These are phyloP conservation scores for Diplodia intermedia DNA, from an alignment of 2,329 filamentous ascomycete species.

Conservation along the genomic window DNA sequence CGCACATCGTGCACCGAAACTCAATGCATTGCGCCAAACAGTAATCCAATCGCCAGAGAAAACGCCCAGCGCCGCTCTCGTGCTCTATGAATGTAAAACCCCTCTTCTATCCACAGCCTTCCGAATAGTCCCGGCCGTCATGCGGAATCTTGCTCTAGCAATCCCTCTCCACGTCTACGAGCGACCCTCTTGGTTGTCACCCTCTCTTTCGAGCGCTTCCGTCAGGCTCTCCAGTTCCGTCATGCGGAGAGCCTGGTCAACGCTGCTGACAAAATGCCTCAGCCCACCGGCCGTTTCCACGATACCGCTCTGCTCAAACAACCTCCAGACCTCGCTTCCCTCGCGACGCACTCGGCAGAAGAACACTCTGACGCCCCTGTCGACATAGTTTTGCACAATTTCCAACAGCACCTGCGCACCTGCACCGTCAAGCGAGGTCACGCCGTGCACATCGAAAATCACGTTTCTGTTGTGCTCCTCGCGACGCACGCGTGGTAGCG, in stretches of 20 bases:
- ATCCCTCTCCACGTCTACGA: background rate
- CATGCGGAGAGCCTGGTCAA: slow-evolving; percentile 82
- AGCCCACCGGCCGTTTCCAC: slow-evolving; percentile 80
- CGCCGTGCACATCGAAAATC: slow-evolving; percentile 98
- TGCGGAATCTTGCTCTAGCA: background rate
- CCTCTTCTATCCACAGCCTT: background rate
- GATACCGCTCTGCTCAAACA: slow-evolving; percentile 83
- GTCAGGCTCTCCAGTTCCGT: slow-evolving; percentile 72
- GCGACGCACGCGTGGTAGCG: slow-evolving; percentile 77
- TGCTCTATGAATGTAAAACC: background rate
- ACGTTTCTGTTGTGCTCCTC: slow-evolving; percentile 88
- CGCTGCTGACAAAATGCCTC: slow-evolving; percentile 78
- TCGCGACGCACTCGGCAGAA: slow-evolving; percentile 66
- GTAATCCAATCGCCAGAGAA: background rate
- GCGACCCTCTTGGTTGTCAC: background rate
- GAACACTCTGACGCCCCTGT: slow-evolving; percentile 77
- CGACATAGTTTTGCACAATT: slow-evolving; percentile 82
- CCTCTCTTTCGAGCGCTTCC: slow-evolving; percentile 5
- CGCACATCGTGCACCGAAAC: too few species aligned
- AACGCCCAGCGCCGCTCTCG: background rate
- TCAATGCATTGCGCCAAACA: too few species aligned
- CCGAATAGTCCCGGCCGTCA: background rate
- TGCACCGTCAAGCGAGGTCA: slow-evolving; percentile 90
- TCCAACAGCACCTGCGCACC: slow-evolving; percentile 90
- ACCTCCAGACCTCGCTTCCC: slow-evolving; percentile 67